Conservation (phyloP, 2,329 filamentous ascomycete species). For the Penicillium sp. region DNA sequence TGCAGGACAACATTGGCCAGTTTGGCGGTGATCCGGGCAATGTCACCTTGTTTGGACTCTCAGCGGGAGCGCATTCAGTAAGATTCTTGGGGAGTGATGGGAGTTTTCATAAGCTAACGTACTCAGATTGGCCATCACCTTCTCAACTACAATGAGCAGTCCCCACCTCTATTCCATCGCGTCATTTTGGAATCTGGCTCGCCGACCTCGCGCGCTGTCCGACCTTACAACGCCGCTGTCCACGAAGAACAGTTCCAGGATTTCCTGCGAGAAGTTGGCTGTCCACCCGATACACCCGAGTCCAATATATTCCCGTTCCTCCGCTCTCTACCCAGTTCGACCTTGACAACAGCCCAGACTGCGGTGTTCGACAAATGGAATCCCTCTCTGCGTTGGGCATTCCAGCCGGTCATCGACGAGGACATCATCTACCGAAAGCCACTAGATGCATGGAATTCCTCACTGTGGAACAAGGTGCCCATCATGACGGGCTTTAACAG, state of each 20-base stretch:
- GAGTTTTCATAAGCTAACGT: no score
- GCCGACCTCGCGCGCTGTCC: slow-evolving; percentile 48
- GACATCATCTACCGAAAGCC: slow-evolving; percentile 59
- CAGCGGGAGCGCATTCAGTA: slow-evolving; percentile 50
- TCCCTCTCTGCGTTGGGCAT: slow-evolving; percentile 54
- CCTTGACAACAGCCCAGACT: slow-evolving; percentile 42
- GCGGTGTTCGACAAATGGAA: slow-evolving; percentile 48
- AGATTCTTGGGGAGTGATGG: no score
- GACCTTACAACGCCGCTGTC: slow-evolving; percentile 40
- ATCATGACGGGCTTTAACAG: slow-evolving; percentile 69
- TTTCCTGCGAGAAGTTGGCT: slow-evolving; percentile 40
- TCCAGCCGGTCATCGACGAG: slow-evolving; percentile 67
- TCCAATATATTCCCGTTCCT: slow-evolving; percentile 43
- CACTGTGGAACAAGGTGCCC: slow-evolving; percentile 55
- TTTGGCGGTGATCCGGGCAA: slow-evolving; percentile 28
- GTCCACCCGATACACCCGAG: slow-evolving; percentile 25
- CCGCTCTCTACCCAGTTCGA: slow-evolving; percentile 37
- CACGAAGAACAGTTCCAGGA: slow-evolving; percentile 48
- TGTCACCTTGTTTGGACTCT: slow-evolving; percentile 41
- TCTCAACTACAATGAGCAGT: slow-evolving; percentile 46
- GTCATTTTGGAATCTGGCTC: slow-evolving; percentile 50
- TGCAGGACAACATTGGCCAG: slow-evolving; percentile 24
- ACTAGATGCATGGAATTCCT: slow-evolving; percentile 56
- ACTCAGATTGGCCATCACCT: slow-evolving; percentile 66
- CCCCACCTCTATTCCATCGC: slow-evolving; percentile 43